Conservation (phyloP, 2,329 filamentous ascomycete species). For the Xylariales sp. region DNA sequence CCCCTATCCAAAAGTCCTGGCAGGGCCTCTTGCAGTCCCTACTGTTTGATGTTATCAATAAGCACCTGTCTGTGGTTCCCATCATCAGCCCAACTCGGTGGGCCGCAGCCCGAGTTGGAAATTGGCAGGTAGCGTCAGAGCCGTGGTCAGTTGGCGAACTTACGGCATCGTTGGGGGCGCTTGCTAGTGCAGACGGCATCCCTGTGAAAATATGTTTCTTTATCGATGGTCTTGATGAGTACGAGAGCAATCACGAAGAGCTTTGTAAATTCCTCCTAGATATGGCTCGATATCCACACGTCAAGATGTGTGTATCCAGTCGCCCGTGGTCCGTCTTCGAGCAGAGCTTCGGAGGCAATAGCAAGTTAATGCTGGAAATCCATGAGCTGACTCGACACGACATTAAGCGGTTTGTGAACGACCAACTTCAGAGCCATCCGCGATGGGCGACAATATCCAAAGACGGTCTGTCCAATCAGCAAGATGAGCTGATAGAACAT, state of each 20-base stretch:
- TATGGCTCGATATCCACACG: neutral
- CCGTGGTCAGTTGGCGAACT: constrained; percentile 1
- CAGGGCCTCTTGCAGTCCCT: neutral
- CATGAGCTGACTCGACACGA: constrained; percentile 2
- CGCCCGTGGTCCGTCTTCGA: constrained; percentile 1
- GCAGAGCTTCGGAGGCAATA: neutral
- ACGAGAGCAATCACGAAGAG: constrained; percentile 1
- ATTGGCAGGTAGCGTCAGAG: constrained; percentile 1
- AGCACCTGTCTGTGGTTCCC: neutral
- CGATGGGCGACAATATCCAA: neutral
- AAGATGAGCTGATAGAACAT: neutral
- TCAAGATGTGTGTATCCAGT: constrained; percentile 3
- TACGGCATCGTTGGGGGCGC: neutral
- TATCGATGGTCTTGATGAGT: constrained; percentile 3
- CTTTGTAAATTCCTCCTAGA: neutral
- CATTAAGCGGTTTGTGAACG: neutral
- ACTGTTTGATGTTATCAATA: neutral
- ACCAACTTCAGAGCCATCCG: neutral
- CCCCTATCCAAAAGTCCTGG: constrained; percentile 1
- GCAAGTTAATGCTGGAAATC: neutral
- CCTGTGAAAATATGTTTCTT: constrained; percentile 1
- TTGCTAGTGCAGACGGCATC: neutral
- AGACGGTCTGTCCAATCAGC: neutral
- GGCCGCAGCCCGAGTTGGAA: neutral
- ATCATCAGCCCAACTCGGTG: neutral